phyloP scores from a whole-genome alignment of 2,329 filamentous ascomycete species.

The Monilinia aucupariae region DNA sequence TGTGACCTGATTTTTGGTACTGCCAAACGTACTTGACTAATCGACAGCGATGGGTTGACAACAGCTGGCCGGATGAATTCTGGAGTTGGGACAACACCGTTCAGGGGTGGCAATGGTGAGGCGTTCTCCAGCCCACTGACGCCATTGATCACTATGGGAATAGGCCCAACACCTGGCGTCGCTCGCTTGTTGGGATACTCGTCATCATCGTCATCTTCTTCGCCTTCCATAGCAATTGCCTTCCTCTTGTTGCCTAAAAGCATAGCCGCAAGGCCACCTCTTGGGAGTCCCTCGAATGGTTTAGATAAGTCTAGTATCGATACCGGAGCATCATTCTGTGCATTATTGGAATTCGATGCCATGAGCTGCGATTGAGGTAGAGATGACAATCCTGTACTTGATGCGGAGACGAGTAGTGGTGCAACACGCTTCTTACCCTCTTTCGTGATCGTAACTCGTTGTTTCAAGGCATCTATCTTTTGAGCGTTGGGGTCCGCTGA shows the following conservation, averaged over 20 bases:
- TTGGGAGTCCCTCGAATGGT: slow-evolving; percentile 87
- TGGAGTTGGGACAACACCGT: slow-evolving; percentile 63
- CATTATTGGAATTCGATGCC: slow-evolving; percentile 62
- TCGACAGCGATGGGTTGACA: slow-evolving; percentile 70
- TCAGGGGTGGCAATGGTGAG: slow-evolving; percentile 51
- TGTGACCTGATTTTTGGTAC: slow-evolving; percentile 81
- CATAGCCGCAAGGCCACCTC: slow-evolving; percentile 79
- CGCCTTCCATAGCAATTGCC: slow-evolving; percentile 57
- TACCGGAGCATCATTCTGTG: slow-evolving; percentile 68
- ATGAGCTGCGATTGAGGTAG: slow-evolving; percentile 84
- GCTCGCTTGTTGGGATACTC: slow-evolving; percentile 54
- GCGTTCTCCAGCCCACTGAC: slow-evolving; percentile 74
- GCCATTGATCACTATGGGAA: slow-evolving; percentile 70
- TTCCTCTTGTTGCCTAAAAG: slow-evolving; percentile 92
- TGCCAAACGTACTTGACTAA: slow-evolving; percentile 79
- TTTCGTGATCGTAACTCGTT: slow-evolving; percentile 88
- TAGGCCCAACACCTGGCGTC: slow-evolving; percentile 57
- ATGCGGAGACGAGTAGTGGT: slow-evolving; percentile 84
- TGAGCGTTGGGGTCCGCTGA: slow-evolving; percentile 48
- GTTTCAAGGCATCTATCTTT: slow-evolving; percentile 69
- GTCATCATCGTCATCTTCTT: slow-evolving; percentile 56
- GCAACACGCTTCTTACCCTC: slow-evolving; percentile 96
- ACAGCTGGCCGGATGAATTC: slow-evolving; percentile 86
- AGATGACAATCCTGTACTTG: slow-evolving; percentile 79
- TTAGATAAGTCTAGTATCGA: slow-evolving; percentile 86